Evolutionary conservation across 2,329 filamentous ascomycete species (phyloP).

Genomic region (Sclerotinia glacialis): DNA sequence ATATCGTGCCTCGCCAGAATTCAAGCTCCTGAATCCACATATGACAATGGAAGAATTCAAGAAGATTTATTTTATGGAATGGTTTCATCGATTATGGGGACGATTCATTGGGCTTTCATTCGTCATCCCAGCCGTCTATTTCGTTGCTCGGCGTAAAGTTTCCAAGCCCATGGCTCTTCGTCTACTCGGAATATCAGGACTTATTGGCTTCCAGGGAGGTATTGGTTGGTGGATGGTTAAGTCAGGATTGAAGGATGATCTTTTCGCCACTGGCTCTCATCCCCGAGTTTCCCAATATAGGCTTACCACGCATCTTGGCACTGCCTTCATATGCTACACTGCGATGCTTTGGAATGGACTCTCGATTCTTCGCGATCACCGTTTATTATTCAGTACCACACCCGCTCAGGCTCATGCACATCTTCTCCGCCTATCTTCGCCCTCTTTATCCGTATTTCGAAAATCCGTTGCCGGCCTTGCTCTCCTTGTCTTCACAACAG

Average conservation of each 20-base stretch:
- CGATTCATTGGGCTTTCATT: slow-evolving; percentile 88
- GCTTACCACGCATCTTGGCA: slow-evolving; percentile 81
- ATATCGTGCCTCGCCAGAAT: slow-evolving; percentile 91
- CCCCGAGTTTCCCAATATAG: slow-evolving; percentile 94
- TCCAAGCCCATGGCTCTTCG: slow-evolving; percentile 73
- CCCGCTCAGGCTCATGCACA: slow-evolving; percentile 54
- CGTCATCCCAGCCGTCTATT: slow-evolving; percentile 82
- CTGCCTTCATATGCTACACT: slow-evolving; percentile 88
- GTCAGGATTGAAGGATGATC: slow-evolving; percentile 89
- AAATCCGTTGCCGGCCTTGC: slow-evolving; percentile 68
- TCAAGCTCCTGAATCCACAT: slow-evolving; percentile 83
- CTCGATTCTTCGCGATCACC: slow-evolving; percentile 72
- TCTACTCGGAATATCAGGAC: slow-evolving; percentile 75
- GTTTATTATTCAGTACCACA: slow-evolving; percentile 64
- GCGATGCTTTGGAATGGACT: slow-evolving; percentile 93
- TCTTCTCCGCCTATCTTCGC: slow-evolving; percentile 61
- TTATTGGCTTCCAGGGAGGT: slow-evolving; percentile 93
- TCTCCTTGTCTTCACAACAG: slow-evolving; percentile 78
- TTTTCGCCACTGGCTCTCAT: slow-evolving; percentile 86
- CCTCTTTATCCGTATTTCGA: slow-evolving; percentile 70
- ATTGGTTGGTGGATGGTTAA: slow-evolving; percentile 99
- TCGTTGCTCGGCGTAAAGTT: slow-evolving; percentile 76
- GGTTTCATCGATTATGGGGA: slow-evolving; percentile 93
- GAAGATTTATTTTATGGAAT: slow-evolving; percentile 99
- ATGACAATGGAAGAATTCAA: slow-evolving; percentile 96